phyloP scores from a whole-genome alignment of 495 filamentous ascomycete species.

The Echria macrotheca region DNA sequence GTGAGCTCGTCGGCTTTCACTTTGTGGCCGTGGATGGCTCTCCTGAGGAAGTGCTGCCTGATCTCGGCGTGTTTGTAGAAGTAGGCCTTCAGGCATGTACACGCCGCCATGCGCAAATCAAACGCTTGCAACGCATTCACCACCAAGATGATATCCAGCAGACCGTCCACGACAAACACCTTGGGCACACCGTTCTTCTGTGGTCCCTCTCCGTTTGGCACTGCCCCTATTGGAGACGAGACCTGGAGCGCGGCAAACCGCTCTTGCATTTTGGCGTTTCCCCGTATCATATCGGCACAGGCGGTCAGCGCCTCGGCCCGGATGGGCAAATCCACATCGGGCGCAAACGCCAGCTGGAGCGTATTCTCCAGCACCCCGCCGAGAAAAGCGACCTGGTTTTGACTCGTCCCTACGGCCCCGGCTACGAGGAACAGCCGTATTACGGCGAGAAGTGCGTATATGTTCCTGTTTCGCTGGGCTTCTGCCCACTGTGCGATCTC shows the following conservation, averaged over 20 bases:
- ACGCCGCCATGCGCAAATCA: conserved; percentile 76
- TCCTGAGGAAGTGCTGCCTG: conserved; percentile 72
- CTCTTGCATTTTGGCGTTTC: conserved; percentile 75
- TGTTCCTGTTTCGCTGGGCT: conserved; percentile 79
- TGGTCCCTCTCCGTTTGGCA: conserved; percentile 36
- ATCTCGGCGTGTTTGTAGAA: conserved; percentile 74
- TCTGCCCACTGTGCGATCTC: conserved; percentile 66
- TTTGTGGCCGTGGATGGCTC: conserved; percentile 83
- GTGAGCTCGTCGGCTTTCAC: conserved; percentile 76
- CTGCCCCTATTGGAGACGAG: conserved; percentile 46
- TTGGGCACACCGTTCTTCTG: conserved; percentile 47
- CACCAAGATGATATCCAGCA: conserved; percentile 81
- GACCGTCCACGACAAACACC: conserved; percentile 86
- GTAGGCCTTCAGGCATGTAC: conserved; percentile 88
- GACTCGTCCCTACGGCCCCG: conserved; percentile 70
- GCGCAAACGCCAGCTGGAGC: conserved; percentile 78
- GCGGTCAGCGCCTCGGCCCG: conserved; percentile 79
- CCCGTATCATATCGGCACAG: conserved; percentile 82
- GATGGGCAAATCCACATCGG: conserved; percentile 65
- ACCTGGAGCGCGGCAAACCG: conserved; percentile 81
- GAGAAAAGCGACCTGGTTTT: conserved; percentile 83
- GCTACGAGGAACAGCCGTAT: conserved; percentile 77
- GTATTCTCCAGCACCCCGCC: conserved; percentile 76
- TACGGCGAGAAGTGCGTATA: conserved; percentile 83
- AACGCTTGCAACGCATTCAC: conserved; percentile 60